Percentiles rank a stretch among this genome's conserved stretches.
These are phyloP conservation scores for Penicillium sp. DNA, from an alignment of 2,329 filamentous ascomycete species.

Conservation along the genomic window DNA sequence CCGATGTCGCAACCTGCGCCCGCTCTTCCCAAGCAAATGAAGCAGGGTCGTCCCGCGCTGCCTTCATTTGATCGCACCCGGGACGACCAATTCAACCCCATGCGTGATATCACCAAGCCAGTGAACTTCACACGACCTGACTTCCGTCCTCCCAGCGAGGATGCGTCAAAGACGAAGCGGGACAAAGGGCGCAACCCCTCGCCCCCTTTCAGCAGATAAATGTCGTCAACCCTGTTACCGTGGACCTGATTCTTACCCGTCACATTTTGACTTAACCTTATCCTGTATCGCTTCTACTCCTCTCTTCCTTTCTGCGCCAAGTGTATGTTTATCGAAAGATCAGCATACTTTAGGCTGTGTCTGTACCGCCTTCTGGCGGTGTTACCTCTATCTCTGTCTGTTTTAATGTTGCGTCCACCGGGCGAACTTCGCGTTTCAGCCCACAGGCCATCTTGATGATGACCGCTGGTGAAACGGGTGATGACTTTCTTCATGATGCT, in stretches of 20 bases:
- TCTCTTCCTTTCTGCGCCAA: constrained; percentile 3
- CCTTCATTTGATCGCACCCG: constrained; percentile 27
- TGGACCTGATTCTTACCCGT: constrained; percentile 2
- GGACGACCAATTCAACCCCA: constrained; percentile 39
- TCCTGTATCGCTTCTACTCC: constrained; percentile 3
- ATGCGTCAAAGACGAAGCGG: constrained; percentile 29
- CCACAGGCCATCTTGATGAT: constrained; percentile 23
- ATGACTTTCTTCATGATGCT: constrained; percentile 26
- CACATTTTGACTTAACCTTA: background rate
- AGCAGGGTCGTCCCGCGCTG: constrained; percentile 29
- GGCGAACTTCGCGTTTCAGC: constrained; percentile 1
- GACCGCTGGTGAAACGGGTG: constrained; percentile 18
- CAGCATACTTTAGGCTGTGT: background rate
- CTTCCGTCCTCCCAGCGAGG: constrained; percentile 18
- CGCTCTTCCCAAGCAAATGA: constrained; percentile 32
- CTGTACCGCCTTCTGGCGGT: background rate
- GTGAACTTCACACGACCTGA: constrained; percentile 37
- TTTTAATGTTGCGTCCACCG: constrained; percentile 15
- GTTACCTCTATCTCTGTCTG: background rate
- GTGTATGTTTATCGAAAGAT: background rate
- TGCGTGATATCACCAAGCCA: constrained; percentile 14
- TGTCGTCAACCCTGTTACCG: background rate
- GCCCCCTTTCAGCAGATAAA: constrained; percentile 9
- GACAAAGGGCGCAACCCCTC: constrained; percentile 25
- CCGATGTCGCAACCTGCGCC: constrained; percentile 26